Percentiles rank a stretch among this genome's conserved stretches.
phyloP scores from a whole-genome alignment of 768 basidiomycete genomes.

The Serendipita indica region DNA sequence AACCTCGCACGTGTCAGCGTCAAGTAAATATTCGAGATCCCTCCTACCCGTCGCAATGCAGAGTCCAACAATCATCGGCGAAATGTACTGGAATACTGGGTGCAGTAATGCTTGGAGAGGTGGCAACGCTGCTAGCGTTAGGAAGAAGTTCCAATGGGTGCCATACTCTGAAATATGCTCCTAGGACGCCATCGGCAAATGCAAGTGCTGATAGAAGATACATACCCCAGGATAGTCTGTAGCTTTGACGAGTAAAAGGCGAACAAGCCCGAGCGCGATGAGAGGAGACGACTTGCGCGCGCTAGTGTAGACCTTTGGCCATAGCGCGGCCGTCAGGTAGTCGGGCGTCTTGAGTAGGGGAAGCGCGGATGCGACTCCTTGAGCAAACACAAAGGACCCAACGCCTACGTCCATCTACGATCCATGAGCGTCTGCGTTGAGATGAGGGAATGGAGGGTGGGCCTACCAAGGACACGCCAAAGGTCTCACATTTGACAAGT shows the following conservation, averaged over 20 bases:
- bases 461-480: constrained; percentile 79
- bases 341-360: constrained; percentile 53
- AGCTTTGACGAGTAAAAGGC: constrained; percentile 80
- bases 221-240: constrained; percentile 64
- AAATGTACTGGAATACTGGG: constrained; percentile 42
- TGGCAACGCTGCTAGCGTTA: constrained; percentile 75
- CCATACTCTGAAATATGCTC: constrained; percentile 97
- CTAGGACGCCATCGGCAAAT: constrained; percentile 23
- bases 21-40: not conserved
- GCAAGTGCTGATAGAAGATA: not conserved
- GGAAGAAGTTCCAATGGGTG: constrained; percentile 97
- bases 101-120: constrained; percentile 54
- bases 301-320: constrained; percentile 36
- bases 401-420: constrained; percentile 93
- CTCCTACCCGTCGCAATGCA: constrained; percentile 34
- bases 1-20: constrained; percentile 31
- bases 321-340: constrained; percentile 34
- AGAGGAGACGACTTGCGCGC: constrained; percentile 52
- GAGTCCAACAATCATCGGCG: constrained; percentile 49
- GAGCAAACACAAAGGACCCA: constrained; percentile 93
- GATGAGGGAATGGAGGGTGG: not conserved
- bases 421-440: constrained; percentile 4
- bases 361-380: constrained; percentile 81
- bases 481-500: constrained; percentile 87
- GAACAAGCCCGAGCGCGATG: constrained; percentile 53